Conservation (phyloP, 2,329 filamentous ascomycete species). For the Aspergillus sp. region DNA sequence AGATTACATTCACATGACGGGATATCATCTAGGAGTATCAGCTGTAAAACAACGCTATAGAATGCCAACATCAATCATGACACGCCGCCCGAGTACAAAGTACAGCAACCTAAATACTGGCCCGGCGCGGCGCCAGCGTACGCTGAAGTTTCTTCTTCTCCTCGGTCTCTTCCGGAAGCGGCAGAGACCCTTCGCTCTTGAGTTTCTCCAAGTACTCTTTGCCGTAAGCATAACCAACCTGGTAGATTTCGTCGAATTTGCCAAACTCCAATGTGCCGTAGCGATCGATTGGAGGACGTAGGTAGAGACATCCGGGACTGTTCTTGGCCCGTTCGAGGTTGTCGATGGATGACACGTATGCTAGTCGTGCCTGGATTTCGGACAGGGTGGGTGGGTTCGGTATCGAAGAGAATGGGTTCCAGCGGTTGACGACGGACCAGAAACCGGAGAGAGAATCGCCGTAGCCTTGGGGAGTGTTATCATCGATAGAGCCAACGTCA, state of each 20-base stretch:
- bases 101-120: conserved; percentile 62
- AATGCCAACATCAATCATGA: conserved; percentile 14
- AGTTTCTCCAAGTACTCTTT: conserved; percentile 77
- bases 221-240: conserved; percentile 84
- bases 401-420: conserved; percentile 89
- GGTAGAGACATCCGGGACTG: conserved; percentile 89
- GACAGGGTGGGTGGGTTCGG: conserved; percentile 93
- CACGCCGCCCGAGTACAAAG: neutral
- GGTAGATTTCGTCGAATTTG: conserved; percentile 96
- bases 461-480: conserved; percentile 87
- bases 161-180: conserved; percentile 71
- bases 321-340: conserved; percentile 91
- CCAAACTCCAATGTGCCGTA: conserved; percentile 96
- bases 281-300: conserved; percentile 90
- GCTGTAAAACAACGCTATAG: neutral
- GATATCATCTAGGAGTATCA: neutral
- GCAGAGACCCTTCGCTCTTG: conserved; percentile 76
- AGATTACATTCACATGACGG: neutral
- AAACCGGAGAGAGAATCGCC: conserved; percentile 93
- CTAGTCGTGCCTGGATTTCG: conserved; percentile 92
- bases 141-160: conserved; percentile 76
- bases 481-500: conserved; percentile 90
- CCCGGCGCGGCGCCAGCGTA: conserved; percentile 78
- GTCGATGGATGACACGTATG: conserved; percentile 93
- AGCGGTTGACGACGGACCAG: conserved; percentile 93